Evolutionary conservation across 169 alveolate genomes (phyloP).

Genomic region (Eimeria sp.): DNA sequence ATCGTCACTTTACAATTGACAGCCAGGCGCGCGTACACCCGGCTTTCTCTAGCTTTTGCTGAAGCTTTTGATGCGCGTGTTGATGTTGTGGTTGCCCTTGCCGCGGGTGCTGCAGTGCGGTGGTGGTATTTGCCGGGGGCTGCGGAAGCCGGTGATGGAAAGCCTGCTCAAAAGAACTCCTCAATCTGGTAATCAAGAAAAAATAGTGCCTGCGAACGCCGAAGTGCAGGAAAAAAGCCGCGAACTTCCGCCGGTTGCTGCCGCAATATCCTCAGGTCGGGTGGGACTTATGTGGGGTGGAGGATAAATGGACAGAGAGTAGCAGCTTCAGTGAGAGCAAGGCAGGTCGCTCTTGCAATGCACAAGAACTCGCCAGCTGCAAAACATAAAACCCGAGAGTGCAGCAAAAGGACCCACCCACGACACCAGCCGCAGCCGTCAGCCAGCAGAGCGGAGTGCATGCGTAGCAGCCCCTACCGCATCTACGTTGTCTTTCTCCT

Average conservation of each 20-base stretch:
- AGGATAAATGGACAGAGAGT: slow-evolving; percentile 3
- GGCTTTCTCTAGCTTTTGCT: slow-evolving; percentile 1
- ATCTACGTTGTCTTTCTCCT: not conserved
- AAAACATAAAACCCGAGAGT: slow-evolving; percentile 23
- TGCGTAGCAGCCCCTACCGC: slow-evolving; percentile 30
- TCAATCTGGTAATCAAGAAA: not conserved
- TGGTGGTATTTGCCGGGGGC: not conserved
- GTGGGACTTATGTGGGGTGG: slow-evolving; percentile 53
- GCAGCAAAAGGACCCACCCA: slow-evolving; percentile 5
- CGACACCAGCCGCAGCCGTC: slow-evolving; percentile 34
- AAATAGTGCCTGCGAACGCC: not conserved
- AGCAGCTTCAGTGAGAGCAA: not conserved
- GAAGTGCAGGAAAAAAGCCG: not conserved
- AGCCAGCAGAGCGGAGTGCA: slow-evolving; percentile 31
- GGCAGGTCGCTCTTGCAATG: slow-evolving; percentile 5
- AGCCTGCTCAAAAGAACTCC: slow-evolving; percentile 3
- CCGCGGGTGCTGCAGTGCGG: slow-evolving; percentile 1
- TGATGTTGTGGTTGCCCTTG: slow-evolving; percentile 6
- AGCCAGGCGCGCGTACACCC: slow-evolving; percentile 71
- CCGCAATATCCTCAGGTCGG: not conserved
- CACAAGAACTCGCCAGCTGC: slow-evolving; percentile 37
- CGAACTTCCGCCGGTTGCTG: not conserved
- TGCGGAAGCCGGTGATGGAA: not conserved
- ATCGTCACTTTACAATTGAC: slow-evolving; percentile 21
- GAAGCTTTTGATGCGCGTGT: not conserved